Evolutionary conservation across 169 alveolate species (phyloP), one percentile per base, ranked within the genome.

Genomic region (Theileria parva): DNA sequence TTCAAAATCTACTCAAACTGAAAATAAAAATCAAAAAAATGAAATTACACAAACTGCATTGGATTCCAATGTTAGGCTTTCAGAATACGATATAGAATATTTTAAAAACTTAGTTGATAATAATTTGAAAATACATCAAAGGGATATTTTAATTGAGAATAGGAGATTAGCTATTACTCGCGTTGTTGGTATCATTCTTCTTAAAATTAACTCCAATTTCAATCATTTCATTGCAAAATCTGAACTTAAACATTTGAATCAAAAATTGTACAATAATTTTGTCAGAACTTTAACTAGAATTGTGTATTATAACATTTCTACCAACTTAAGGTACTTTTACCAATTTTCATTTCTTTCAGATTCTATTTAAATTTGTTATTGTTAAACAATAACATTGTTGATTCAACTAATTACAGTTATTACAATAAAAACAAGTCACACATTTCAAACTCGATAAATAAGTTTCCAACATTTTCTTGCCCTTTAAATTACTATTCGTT

Each of bases 111-210:
- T 53, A 59, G 30, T 73, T 9, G 80, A 73, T 25, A 21, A 57
- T 21, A 73, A 73, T 73, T 23, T 13, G 32, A 34, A 73, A 15
- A 25, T 73, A 25, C 71, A 73, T 13, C 1, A 37, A 25, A 7
- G 80, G 28, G 71, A 59, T 59, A 59, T 73, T 44, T 73, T 73
- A 30, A 44, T 73, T n/a, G 80, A 73, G 28, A 73, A 39, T 9
- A 13, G 63, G 6, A 57, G 80, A 21, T 27, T 59, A 2, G 44
- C 44, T 53, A n/a, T 73, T n/a, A 59, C 70, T 13, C 77, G 80
- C 0, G 69, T 73, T 12, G 80, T 51, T 30, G 13, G 7, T 30
- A 73, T 73, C 9, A 59, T 73, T 53, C 51, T 67, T 0, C 30
- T 61, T 0, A 73, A 51, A 28, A 53, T 73, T 30, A 63, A 51